These are phyloP conservation scores for Tylopilus felleus DNA, from an alignment of 768 basidiomycete species.

Conservation along the genomic window DNA sequence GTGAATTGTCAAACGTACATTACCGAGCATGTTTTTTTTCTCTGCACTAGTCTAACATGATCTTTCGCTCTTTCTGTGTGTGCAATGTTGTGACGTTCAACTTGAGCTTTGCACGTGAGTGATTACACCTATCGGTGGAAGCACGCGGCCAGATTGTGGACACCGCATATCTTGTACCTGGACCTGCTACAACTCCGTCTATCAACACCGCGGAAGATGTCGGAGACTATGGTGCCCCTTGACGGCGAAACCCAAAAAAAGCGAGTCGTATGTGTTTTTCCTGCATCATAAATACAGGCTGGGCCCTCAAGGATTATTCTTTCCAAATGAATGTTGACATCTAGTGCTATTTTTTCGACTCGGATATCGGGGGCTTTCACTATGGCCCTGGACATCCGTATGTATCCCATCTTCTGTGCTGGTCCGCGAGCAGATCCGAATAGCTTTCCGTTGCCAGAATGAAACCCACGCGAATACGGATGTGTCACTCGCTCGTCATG, in stretches of 20 bases:
- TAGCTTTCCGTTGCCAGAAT: slow-evolving; percentile 48
- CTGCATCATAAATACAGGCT: slow-evolving; percentile 2
- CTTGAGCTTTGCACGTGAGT: slow-evolving; percentile 19
- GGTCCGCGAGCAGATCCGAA: background rate
- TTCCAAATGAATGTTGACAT: slow-evolving; percentile 8
- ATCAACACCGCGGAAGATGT: slow-evolving; percentile 24
- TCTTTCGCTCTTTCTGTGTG: background rate
- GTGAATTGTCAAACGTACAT: slow-evolving; percentile 5
- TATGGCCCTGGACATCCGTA: slow-evolving; percentile 98
- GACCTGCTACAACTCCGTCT: background rate
- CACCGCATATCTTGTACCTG: background rate
- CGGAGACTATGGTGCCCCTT: slow-evolving; percentile 52
- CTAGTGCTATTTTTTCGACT: slow-evolving; percentile 99
- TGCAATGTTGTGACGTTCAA: background rate
- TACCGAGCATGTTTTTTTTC: slow-evolving; percentile 9
- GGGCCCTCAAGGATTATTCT: slow-evolving; percentile 1
- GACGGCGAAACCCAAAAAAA: slow-evolving; percentile 76
- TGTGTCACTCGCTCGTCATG: slow-evolving; percentile 99
- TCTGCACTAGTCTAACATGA: background rate
- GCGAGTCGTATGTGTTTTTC: slow-evolving; percentile 66
- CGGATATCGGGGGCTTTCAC: slow-evolving; percentile 98
- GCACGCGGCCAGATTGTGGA: too few species aligned
- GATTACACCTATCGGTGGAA: too few species aligned
- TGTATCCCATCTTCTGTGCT: slow-evolving; percentile 22
- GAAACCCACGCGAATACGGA: slow-evolving; percentile 97